Conservation (phyloP, 352 stramenopile species). For the Chloridella minuta region DNA sequence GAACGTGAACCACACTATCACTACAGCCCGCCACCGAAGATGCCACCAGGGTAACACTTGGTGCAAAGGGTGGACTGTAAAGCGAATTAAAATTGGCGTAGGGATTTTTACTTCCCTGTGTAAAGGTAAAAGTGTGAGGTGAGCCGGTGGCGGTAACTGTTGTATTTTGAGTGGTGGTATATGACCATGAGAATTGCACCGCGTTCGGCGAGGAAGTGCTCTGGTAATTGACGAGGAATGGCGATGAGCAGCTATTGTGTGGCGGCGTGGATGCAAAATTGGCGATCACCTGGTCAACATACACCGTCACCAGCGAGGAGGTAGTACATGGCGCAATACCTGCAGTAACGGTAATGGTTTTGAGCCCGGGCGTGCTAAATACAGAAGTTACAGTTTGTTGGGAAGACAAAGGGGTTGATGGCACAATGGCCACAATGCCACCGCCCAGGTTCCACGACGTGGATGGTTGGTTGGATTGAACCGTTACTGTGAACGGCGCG, state of each 20-base stretch:
- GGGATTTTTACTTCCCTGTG: not conserved
- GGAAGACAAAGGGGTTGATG: not conserved
- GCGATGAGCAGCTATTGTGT: not conserved
- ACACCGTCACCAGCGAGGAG: not conserved
- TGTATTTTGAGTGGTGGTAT: not conserved
- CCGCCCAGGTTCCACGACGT: not conserved
- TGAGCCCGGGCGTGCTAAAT: not conserved
- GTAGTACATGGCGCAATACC: not conserved
- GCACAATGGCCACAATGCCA: not conserved
- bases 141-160: not conserved
- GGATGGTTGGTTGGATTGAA: not conserved
- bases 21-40: not conserved
- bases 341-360: not conserved
- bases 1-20: not conserved
- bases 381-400: no score
- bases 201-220: not conserved
- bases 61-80: no score
- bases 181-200: not conserved
- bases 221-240: not conserved
- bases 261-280: not conserved
- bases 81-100: not conserved
- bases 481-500: not conserved
- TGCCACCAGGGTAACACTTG: not conserved
- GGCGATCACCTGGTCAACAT: not conserved
- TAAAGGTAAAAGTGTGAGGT: not conserved